These are phyloP conservation scores for Fistulinella cinereoalba DNA, from an alignment of 1,284 basidiomycete species.

Conservation along the genomic window DNA sequence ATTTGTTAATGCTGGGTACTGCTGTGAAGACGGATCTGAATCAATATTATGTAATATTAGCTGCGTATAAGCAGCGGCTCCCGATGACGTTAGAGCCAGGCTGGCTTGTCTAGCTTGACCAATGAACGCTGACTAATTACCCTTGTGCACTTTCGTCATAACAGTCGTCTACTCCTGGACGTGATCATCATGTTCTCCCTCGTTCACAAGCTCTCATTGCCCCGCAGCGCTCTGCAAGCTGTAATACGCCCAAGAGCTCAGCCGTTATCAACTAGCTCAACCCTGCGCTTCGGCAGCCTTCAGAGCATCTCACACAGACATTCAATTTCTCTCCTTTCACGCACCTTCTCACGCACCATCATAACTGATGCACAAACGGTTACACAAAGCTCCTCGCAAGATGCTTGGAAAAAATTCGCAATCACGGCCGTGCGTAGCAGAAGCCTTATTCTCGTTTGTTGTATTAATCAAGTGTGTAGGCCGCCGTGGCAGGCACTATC, in stretches of 20 bases:
- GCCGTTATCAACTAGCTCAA: slow-evolving; percentile 17
- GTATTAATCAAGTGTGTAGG: slow-evolving; percentile 37
- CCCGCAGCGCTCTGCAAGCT: slow-evolving; percentile 32
- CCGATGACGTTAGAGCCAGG: slow-evolving; percentile 16
- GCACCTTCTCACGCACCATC: slow-evolving; percentile 35
- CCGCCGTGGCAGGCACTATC: slow-evolving; percentile 66
- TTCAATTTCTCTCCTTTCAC: slow-evolving; percentile 18
- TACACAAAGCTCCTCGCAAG: slow-evolving; percentile 37
- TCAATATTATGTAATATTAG: too few species aligned
- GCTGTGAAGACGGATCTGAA: too few species aligned
- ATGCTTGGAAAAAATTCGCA: slow-evolving; percentile 49
- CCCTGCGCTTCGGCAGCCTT: slow-evolving; percentile 4
- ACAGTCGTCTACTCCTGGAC: not conserved
- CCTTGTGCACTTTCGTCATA: not conserved
- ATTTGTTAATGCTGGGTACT: too few species aligned
- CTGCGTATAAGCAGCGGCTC: too few species aligned
- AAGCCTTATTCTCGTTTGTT: not conserved
- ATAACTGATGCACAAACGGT: slow-evolving; percentile 43
- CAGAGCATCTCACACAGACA: slow-evolving; percentile 25
- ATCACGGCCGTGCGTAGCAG: slow-evolving; percentile 45
- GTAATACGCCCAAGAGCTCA: slow-evolving; percentile 8
- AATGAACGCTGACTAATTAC: slow-evolving; percentile 16
- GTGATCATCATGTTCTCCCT: slow-evolving; percentile 34
- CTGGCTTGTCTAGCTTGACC: too few species aligned
- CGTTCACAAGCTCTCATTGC: slow-evolving; percentile 27